Base-by-base conservation (phyloP, 345 rosid genomes). In the Citropsis articulata region DNA sequence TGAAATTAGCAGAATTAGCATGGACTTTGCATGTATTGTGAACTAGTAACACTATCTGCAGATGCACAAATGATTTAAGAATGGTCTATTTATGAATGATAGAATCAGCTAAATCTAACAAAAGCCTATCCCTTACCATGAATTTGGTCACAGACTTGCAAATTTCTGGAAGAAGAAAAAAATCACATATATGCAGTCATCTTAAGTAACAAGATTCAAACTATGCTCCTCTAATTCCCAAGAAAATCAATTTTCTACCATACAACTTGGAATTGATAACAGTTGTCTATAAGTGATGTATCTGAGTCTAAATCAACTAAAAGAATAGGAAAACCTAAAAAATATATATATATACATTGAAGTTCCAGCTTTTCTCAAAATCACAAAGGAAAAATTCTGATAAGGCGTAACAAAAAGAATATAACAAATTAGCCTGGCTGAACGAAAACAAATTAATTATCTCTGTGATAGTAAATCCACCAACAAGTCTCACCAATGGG, bases 401-500 rank as follows among this genome's bases (percentile, higher is more conserved):
- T 0, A 3, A 12, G 18, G 18, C 18, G 3, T 45, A 45, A 13
- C 50, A 45, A 45, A 45, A 45, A 45, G 50, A 45, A 45, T 13
- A 13, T 0, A 45, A 45, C 50, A 45, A 45, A 45, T 45, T 13
- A 13, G 50, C 50, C 1, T 10, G 5, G 5, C 50, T 53, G 57
- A 18, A 53, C 57, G 1, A 16, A 50, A 16, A 18, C 57, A 0
- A 18, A 53, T 33, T 31, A 50, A 75, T 31, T 30, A 50, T 55
- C 35, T 64, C n/a, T 16, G 25, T 31, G 50, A 65, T 33, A 31
- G 71, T 67, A 35, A 61, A 65, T 38, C 2, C 67, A 79, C 60
- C 36, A 13, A 33, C 21, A 30, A 63, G 77, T 79, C 61, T 79
- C 78, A 78, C 35, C 5, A 55, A 45, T 19, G 60, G 73, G 71